Conservation (phyloP, 164 flowering plant species). For the Nymphaea thermarum region DNA sequence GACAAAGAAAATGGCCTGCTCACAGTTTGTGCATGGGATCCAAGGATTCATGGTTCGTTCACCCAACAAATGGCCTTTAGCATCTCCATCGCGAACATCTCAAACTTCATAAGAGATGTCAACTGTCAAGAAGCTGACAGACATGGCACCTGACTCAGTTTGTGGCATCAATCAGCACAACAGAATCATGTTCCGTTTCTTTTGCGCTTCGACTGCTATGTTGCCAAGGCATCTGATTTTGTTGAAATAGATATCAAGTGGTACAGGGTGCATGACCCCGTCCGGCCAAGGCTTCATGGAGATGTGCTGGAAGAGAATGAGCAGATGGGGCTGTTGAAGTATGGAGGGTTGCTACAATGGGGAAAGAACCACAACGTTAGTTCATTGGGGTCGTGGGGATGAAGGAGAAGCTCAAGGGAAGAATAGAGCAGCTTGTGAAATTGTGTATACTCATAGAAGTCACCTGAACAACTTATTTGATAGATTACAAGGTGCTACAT, state of each 20-base stretch:
- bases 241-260: constrained; percentile 7
- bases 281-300: constrained; percentile 2
- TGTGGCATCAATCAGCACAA: constrained; percentile 6
- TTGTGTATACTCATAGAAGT: too few relatives aligned
- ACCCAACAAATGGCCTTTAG: constrained; percentile 5
- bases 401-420: neutral
- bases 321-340: constrained; percentile 10
- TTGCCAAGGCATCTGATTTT: constrained; percentile 4
- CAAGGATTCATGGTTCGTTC: constrained; percentile 2
- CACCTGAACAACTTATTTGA: too few relatives aligned
- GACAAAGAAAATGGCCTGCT: neutral
- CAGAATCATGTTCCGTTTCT: constrained; percentile 3
- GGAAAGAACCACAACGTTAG: constrained; percentile 8
- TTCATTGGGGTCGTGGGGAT: neutral
- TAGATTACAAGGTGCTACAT: too few relatives aligned
- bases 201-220: constrained; percentile 5
- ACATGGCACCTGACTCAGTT: constrained; percentile 1
- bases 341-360: constrained; percentile 8
- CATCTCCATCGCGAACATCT: neutral
- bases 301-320: constrained; percentile 8
- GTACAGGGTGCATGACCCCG: constrained; percentile 2
- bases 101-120: neutral
- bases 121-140: constrained; percentile 7
- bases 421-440: neutral
- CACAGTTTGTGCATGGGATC: constrained; percentile 8